Base-by-base conservation (phyloP, 805 yeast genomes). In the Maudiozyma turicensis region DNA sequence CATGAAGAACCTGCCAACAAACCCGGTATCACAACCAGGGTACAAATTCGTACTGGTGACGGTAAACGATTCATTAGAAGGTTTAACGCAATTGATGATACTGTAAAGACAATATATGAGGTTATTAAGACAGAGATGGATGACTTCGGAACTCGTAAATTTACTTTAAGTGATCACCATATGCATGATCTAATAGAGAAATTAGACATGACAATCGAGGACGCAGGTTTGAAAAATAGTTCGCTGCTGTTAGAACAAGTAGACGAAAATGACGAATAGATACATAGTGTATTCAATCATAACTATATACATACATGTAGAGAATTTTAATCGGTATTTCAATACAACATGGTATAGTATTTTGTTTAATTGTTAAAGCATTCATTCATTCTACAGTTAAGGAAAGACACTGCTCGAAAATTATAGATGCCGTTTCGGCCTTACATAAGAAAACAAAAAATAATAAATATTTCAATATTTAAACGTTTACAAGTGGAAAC, bases 21-120 rank as follows among this genome's bases (percentile, higher is more conserved):
- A 6, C 81, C 76, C 9, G 75, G 78, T 0, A 66, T 72, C 7
- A 72, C 81, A 0, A 86, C 96, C 0, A 73, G 96, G 58, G 77
- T 93, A 29, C 98, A 93, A 66, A 76, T 93, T n/a, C 74, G 96
- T 51, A 76, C 86, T 31, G 93, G 90, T 14, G 87, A 83, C 58
- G 97, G 98, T n/a, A 76, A 81, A 44, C 73, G 97, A 50, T 68
- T 83, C 10, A 83, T 91, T 9, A 82, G 87, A 51, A 76, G 86
- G 50, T 85, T 91, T 56, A 66, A 68, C 8, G 53, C 56, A 3
- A 58, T 76, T 9, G 63, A 68, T 3, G 95, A 86, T 54, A 70
- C 74, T 3, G 87, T 93, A 0, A 50, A 70, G 3, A 65, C 62
- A 1, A 64, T 93, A 1, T 93, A 76, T 63, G 83, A 80, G 56